Evolutionary conservation across 1,284 basidiomycete species (phyloP), one percentile per base, ranked within the genome.

Genomic region (Earliella scabrosa): DNA sequence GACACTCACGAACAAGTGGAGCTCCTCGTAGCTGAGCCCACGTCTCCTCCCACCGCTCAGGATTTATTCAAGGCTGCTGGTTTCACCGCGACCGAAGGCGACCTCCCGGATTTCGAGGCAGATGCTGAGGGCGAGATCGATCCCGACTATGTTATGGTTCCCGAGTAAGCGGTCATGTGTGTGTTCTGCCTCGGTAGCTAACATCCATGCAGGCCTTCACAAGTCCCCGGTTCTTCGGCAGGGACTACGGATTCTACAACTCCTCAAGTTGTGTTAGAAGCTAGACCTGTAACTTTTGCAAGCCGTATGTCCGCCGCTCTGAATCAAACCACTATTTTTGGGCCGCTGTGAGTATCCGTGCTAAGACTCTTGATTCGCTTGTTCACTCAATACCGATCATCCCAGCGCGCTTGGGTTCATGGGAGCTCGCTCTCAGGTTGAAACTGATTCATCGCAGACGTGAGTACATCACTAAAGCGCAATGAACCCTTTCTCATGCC

Each of bases 61-160:
- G 80, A 86, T 58, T 68, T 84, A 29, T 68, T 84, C 41, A 63
- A 75, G 48, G 58, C 82, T 40, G 81, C 80, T 18, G 82, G 81
- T 13, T 62, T 78, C 16, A 66, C 75, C 50, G 43, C 68, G 24
- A 75, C 71, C 36, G 71, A 63, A 2, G 74, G 75, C 24, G 66
- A 61, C 2, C 75, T 87, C 24, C 73, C 79, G 9, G 83, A 85
- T 61, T 88, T 82, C 59, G 83, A 87, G 54, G 85, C 87, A 7
- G 77, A 74, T 40, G 58, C 61, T 18, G 50, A 61, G 29, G 66
- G 57, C 11, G 66, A 58, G 41, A 57, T 36, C 38, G 60, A 64
- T 44, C 13, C 44, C 9, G 54, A 57, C 26, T 16, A 10, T 32
- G 20, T n/a, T 21, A 11, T 35, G 11, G 16, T 21, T 11, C 3